These are phyloP conservation scores for Yamadazyma taylorii DNA, from an alignment of 1,139 yeast species.

Conservation along the genomic window DNA sequence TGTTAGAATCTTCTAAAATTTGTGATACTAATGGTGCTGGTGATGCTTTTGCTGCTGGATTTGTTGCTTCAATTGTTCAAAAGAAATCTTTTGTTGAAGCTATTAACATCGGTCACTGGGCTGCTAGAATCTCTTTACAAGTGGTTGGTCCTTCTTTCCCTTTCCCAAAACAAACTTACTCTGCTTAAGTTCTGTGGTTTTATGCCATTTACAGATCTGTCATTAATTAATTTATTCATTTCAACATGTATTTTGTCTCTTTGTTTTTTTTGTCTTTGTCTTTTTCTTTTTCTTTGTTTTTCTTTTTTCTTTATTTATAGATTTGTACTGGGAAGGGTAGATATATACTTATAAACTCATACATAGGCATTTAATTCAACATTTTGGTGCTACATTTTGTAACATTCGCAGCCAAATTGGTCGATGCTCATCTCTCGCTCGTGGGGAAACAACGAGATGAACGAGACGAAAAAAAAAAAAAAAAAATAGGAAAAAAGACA, in stretches of 20 bases:
- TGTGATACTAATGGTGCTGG: slow-evolving; percentile 99
- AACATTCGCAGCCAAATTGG: slow-evolving; percentile 7
- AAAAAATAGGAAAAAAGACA: slow-evolving; percentile 2
- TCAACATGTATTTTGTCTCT: slow-evolving; percentile 14
- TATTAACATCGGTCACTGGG: slow-evolving; percentile 93
- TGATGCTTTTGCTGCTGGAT: slow-evolving; percentile 98
- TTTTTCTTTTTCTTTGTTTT: neutral
- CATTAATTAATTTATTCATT: slow-evolving; percentile 8
- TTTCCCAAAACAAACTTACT: slow-evolving; percentile 66
- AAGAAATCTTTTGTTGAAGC: slow-evolving; percentile 65
- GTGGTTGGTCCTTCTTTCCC: slow-evolving; percentile 95
- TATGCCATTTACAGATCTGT: neutral
- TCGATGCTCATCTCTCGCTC: slow-evolving; percentile 2
- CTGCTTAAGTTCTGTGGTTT: slow-evolving; percentile 19
- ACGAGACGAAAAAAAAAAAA: no score
- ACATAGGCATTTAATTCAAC: slow-evolving; percentile 8
- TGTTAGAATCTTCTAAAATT: slow-evolving; percentile 64
- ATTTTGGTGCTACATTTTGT: slow-evolving; percentile 3
- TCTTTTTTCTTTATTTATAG: slow-evolving; percentile 3
- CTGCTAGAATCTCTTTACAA: slow-evolving; percentile 89
- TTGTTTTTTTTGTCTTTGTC: neutral
- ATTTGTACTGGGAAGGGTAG: neutral
- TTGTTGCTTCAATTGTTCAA: slow-evolving; percentile 83
- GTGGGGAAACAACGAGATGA: no score
- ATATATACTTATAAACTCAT: no score